A percentile compares a stretch with the other conserved stretches of the same genome.
Conservation (phyloP, 23 red algal genomes). For the Gracilaria gracilis region DNA sequence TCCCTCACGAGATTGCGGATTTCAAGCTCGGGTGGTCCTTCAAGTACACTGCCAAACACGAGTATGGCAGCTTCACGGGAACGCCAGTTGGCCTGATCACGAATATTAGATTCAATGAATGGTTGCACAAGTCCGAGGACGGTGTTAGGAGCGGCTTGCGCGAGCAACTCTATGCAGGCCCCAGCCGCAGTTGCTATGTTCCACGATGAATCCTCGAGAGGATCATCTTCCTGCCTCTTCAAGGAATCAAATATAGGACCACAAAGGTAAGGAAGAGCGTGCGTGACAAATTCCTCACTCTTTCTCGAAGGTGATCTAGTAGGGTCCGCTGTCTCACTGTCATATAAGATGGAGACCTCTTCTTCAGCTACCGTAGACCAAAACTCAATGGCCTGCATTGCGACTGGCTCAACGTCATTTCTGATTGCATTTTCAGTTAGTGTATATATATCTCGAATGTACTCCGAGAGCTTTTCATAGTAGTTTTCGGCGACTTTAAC, state of each 20-base stretch:
- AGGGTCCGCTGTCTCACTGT: constrained; percentile 66
- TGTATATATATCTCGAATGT: constrained; percentile 84
- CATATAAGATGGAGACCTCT: constrained; percentile 81
- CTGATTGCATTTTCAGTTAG: constrained; percentile 89
- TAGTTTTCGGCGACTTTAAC: constrained; percentile 90
- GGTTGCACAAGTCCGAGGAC: constrained; percentile 82
- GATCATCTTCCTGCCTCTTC: constrained; percentile 89
- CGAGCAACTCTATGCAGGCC: constrained; percentile 85
- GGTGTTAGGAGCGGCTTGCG: constrained; percentile 81
- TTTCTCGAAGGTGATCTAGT: constrained; percentile 22
- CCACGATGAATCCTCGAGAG: constrained; percentile 83
- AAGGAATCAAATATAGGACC: constrained; percentile 85
- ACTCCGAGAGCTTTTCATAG: constrained; percentile 87
- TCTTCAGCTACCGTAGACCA: constrained; percentile 98
- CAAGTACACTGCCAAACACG: constrained; percentile 86
- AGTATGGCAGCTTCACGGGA: constrained; percentile 92
- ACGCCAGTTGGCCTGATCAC: constrained; percentile 82
- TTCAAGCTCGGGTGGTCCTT: constrained; percentile 61
- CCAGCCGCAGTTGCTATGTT: constrained; percentile 90
- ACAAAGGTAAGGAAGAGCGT: constrained; percentile 82
- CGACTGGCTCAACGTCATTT: constrained; percentile 85
- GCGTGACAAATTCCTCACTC: constrained; percentile 79
- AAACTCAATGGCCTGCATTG: constrained; percentile 99
- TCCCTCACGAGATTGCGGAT: constrained; percentile 64
- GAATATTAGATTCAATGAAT: constrained; percentile 90